Evolutionary conservation across 495 filamentous ascomycete species (phyloP), one percentile per base, ranked within the genome.

Genomic region (Podospora conica): DNA sequence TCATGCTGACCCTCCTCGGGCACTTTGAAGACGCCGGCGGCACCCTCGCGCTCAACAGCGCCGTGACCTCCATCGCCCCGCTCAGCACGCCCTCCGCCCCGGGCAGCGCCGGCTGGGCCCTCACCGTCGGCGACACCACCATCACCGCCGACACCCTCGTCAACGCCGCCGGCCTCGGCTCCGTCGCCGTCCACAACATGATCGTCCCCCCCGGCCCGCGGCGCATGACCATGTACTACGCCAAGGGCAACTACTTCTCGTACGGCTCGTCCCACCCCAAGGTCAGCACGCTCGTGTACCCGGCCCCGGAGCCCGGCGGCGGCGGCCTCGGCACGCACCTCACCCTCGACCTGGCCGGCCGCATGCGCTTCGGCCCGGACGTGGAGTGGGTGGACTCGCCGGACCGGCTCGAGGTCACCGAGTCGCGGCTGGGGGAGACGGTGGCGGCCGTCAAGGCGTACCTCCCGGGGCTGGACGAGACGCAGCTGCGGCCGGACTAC

Each of bases 171-270:
- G 95, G 95, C 0, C 85, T 96, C 20, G 84, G 81, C 55, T 91
- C 95, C 10, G 89, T 90, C 53, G 76, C 73, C 11, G 81, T 98
- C 23, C 90, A 88, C 64, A 98, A 98, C 77, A 86, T 91, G 81
- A 84, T 98, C 27, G 83, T 94, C 0, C 90, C 33, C 12, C 33
- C 91, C 0, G 28, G 70, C 0, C 78, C 77, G 5, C 78, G 85
- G 0, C 86, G 87, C 60, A 75, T 79, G 18, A 84, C 76, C 12
- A 84, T 91, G 3, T 89, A 85, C 76, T 98, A 90, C 78, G 95
- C 94, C 27, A 98, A 98, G 79, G 95, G 95, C 0, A 93, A 91
- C 11, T 98, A 98, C 79, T 97, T 94, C 79, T 91, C 90, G 31
- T 97, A 97, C 78, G 75, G 82, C 3, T 78, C 86, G 0, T 84